Evolutionary conservation across 75 land plant species (phyloP), one percentile per base, ranked within the genome.

Genomic region (Chamaecyparis obtusa): DNA sequence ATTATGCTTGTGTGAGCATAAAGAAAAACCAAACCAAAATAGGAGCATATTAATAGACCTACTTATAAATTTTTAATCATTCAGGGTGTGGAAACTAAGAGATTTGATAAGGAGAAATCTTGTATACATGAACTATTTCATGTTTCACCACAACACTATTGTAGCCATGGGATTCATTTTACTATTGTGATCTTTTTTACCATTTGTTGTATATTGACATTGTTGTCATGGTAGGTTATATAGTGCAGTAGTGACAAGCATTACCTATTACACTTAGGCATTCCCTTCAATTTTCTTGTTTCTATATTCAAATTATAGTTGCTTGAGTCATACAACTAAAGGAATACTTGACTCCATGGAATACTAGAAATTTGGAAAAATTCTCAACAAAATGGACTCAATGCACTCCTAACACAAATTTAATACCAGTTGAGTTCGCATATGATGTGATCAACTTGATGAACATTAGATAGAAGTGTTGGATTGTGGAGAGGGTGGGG

Each of bases 321-420:
- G 37, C 30, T 80, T 41, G 76, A 44, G 49, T 11, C 33, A 44
- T 44, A 49, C 44, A 51, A 55, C 4, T 81, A 1, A 27, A 9
- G 24, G 55, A 56, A 56, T 85, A 54, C 87, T 91, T 93, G 88
- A 89, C 89, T 89, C 64, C 67, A 57, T 36, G 82, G 49, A 37
- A 94, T 92, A 85, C 90, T 94, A 87, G 95, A 94, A 84, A 94
- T 94, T 37, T 85, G 95, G 7, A 94, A 93, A 87, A 89, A 86
- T 79, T 92, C 94, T 84, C 96, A 93, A 44, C 83, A 87, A 55
- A 93, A 92, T 90, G 95, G 95, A 32, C 90, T 94, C n/a, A 94
- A 93, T 87, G 92, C 93, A 14, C n/a, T n/a, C 95, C 95, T 16
- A 90, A 93, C 89, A 94, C 95, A 87, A 92, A 88, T 86, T 86